Evolutionary conservation across 129 eudicot genomes (phyloP).

Genomic region (Flaveria sonorensis): DNA sequence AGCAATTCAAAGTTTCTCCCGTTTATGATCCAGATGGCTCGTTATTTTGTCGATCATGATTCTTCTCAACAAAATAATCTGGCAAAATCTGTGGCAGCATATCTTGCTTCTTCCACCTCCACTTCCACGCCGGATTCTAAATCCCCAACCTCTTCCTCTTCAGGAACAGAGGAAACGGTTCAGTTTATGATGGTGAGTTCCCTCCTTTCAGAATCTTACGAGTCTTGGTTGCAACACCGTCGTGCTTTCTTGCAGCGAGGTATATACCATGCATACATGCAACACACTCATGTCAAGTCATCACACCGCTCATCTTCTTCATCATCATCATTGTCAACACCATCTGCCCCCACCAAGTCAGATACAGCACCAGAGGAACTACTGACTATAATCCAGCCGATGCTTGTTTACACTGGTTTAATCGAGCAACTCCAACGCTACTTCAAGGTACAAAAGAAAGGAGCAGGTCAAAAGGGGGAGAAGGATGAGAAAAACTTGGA

Average conservation of each 20-base stretch:
- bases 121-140: slow-evolving; percentile 53
- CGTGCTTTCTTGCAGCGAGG: slow-evolving; percentile 85
- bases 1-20: slow-evolving; percentile 95
- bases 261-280: slow-evolving; percentile 94
- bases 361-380: slow-evolving; percentile 48
- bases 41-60: slow-evolving; percentile 82
- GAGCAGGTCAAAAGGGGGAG: slow-evolving; percentile 26
- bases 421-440: slow-evolving; percentile 91
- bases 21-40: slow-evolving; percentile 95
- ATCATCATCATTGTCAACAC: slow-evolving; percentile 34
- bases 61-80: slow-evolving; percentile 67
- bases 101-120: slow-evolving; percentile 54
- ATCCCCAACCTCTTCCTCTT: slow-evolving; percentile 47
- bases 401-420: slow-evolving; percentile 91
- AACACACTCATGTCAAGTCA: slow-evolving; percentile 66
- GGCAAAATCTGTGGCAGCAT: slow-evolving; percentile 61
- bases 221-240: slow-evolving; percentile 92
- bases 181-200: slow-evolving; percentile 99
- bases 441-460: slow-evolving; percentile 63
- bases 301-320: slow-evolving; percentile 38
- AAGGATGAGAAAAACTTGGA: slow-evolving; percentile 59
- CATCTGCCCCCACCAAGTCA: slow-evolving; percentile 27
- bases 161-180: slow-evolving; percentile 82
- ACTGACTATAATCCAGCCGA: slow-evolving; percentile 65
- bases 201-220: slow-evolving; percentile 80